A percentile compares a stretch with the other conserved stretches of the same genome.
These are phyloP conservation scores for Pyrenula aspistea DNA, from an alignment of 495 filamentous ascomycete genomes.

Conservation along the genomic window DNA sequence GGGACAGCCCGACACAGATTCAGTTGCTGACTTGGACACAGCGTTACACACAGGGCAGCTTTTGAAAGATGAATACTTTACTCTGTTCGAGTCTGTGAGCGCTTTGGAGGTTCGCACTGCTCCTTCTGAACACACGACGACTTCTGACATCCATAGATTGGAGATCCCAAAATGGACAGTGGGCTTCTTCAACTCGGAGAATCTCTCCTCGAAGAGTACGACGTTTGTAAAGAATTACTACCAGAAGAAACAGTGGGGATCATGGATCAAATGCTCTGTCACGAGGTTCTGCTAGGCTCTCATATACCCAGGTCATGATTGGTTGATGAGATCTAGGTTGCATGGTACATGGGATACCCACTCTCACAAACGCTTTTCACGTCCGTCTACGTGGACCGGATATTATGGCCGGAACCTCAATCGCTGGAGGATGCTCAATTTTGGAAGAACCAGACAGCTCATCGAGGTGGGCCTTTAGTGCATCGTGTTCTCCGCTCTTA, in stretches of 20 bases:
- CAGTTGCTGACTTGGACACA: too few relatives aligned
- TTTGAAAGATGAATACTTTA: conserved; percentile 89
- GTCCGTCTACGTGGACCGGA: conserved; percentile 80
- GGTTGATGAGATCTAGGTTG: conserved; percentile 48
- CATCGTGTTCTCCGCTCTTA: conserved; percentile 70
- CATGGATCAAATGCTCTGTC: conserved; percentile 84
- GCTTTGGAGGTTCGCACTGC: conserved; percentile 95
- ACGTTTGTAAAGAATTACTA: conserved; percentile 53
- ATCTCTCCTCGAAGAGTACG: conserved; percentile 71
- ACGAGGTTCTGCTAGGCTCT: conserved; percentile 47
- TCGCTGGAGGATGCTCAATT: conserved; percentile 63
- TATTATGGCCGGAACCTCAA: conserved; percentile 59
- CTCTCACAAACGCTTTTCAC: conserved; percentile 92
- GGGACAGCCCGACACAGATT: neutral
- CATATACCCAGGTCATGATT: conserved; percentile 11
- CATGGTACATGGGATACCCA: conserved; percentile 91
- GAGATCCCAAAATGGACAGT: conserved; percentile 98
- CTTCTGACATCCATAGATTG: conserved; percentile 52
- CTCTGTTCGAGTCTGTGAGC: conserved; percentile 84
- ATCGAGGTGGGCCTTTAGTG: conserved; percentile 35
- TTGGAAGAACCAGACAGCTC: conserved; percentile 24
- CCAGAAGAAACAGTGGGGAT: conserved; percentile 80
- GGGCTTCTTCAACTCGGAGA: conserved; percentile 67
- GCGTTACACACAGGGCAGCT: conserved; percentile 69
- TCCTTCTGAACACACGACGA: too few relatives aligned